Base-by-base conservation (phyloP, 441 rosid species). In the Erodium moschatum region DNA sequence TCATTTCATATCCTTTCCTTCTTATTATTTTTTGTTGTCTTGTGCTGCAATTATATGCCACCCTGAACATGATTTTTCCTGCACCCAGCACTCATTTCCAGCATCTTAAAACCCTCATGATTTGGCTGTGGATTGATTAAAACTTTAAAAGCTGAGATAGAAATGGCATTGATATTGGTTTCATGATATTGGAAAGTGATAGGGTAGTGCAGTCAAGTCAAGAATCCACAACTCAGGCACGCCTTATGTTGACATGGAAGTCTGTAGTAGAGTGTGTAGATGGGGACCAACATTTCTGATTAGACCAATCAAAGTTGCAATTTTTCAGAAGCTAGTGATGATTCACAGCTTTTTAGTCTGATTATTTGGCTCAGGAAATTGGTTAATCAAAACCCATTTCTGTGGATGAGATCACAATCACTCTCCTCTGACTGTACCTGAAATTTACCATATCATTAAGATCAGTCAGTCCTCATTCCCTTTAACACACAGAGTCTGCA, bases 401-500 rank as follows among this genome's bases (percentile, higher is more conserved):
- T 54, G 62, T 54, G 62, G 27, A 54, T 54, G 62, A 16, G 62
- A 54, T 2, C 61, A 54, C 21, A 54, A 54, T 54, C 58, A 50
- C 58, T 29, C 4, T 4, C 4, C 33, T 54, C 61, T 54, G 21
- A 54, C 61, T 54, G 62, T 54, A 54, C 62, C 21, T 54, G 62
- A 15, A 54, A 33, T 54, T 54, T 54, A 54, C 5, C 62, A 54
- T 54, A 7, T 54, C 62, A 54, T 54, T 54, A 18, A 54, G 62
- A 54, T 54, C 62, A 54, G 62, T 16, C 62, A 54, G 62, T 54
- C 62, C 62, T 54, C 62, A 54, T 54, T 54, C 62, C 62, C 62
- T 54, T 54, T 54, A 54, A 54, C 62, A 54, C 38, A 33, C 38
- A 33, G 24, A 54, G 62, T 16, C 6, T 54, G 21, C 24, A 54